Evolutionary conservation across 768 basidiomycete genomes (phyloP).

Genomic region (Serendipita indica): DNA sequence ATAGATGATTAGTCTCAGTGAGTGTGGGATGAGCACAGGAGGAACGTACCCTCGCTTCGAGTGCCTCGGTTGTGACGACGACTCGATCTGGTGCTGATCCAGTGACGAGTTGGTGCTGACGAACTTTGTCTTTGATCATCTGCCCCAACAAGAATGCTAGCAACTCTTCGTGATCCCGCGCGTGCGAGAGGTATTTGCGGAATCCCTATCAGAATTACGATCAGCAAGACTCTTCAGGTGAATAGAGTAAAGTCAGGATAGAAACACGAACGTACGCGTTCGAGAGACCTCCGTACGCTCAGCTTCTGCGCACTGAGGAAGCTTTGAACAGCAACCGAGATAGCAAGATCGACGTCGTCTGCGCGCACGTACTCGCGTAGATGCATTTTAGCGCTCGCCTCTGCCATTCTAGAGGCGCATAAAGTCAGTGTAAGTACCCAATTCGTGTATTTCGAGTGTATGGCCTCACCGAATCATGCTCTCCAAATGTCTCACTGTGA

Average conservation of each 20-base stretch:
- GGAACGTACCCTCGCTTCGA: constrained; percentile 67
- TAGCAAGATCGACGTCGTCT: constrained; percentile 95
- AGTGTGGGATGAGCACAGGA: constrained; percentile 12
- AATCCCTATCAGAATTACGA: constrained; percentile 45
- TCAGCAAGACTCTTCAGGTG: neutral
- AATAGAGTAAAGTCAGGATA: neutral
- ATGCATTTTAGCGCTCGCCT: constrained; percentile 97
- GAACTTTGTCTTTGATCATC: constrained; percentile 82
- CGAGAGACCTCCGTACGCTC: constrained; percentile 94
- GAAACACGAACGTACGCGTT: constrained; percentile 47
- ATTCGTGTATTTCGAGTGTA: neutral
- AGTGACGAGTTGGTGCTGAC: constrained; percentile 63
- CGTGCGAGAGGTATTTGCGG: constrained; percentile 93
- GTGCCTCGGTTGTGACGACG: constrained; percentile 58
- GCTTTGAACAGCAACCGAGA: constrained; percentile 86
- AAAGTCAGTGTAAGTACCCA: neutral
- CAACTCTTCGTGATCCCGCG: constrained; percentile 90
- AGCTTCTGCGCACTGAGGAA: constrained; percentile 97
- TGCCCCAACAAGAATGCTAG: constrained; percentile 89
- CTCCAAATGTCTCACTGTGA: constrained; percentile 94
- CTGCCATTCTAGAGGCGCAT: constrained; percentile 46
- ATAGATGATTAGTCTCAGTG: constrained; percentile 1
- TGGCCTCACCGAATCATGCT: constrained; percentile 73
- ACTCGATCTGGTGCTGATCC: constrained; percentile 67
- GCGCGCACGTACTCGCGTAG: constrained; percentile 87